phyloP scores from a whole-genome alignment of 2,329 filamentous ascomycete species.

The Alternaria viburni region DNA sequence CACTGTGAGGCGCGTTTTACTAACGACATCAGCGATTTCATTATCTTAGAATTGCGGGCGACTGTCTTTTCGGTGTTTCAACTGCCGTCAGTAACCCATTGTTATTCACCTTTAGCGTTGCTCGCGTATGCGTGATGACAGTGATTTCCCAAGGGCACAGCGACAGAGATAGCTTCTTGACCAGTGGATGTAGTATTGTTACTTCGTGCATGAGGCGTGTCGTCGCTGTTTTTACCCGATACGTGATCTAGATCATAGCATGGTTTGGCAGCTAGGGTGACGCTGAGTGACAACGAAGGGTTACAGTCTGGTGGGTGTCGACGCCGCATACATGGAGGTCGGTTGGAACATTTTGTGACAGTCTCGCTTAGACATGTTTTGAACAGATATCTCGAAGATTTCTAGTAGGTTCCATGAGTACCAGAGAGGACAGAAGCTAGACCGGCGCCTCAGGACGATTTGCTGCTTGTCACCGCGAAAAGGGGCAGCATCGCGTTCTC shows the following conservation, averaged over 20 bases:
- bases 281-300: background rate
- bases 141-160: background rate
- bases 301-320: background rate
- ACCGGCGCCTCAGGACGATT: background rate
- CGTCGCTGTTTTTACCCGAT: background rate
- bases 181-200: background rate
- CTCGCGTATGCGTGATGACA: background rate
- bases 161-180: background rate
- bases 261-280: background rate
- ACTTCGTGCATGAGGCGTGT: background rate
- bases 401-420: background rate
- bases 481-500: background rate
- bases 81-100: background rate
- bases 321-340: background rate
- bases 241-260: background rate
- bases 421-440: background rate
- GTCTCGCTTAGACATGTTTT: background rate
- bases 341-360: background rate
- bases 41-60: background rate
- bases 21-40: too few relatives aligned
- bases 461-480: background rate
- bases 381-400: background rate
- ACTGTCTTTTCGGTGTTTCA: background rate
- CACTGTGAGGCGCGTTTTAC: background rate
- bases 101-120: background rate